Evolutionary conservation across 306 rosid genomes (phyloP).

Genomic region (Castanospermum australe): DNA sequence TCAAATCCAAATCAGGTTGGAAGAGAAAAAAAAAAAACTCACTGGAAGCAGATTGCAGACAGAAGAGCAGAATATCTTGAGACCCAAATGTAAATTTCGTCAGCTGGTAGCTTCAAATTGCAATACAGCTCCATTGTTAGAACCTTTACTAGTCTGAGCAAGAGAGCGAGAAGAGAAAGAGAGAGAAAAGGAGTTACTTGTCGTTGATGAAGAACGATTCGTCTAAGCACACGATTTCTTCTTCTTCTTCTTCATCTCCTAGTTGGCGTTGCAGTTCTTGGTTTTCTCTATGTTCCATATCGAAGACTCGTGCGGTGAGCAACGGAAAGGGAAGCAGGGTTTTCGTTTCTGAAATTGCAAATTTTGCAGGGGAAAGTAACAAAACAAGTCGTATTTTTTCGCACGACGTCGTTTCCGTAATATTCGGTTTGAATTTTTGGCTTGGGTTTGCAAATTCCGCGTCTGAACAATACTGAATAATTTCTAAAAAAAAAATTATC

Average conservation of each 20-base stretch:
- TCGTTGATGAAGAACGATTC: slow-evolving; percentile 70
- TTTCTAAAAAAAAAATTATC: too few relatives aligned
- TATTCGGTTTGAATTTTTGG: too few relatives aligned
- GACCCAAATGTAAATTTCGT: slow-evolving; percentile 80
- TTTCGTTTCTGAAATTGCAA: too few relatives aligned
- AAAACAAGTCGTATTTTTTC: too few relatives aligned
- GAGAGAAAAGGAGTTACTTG: slow-evolving; percentile 45
- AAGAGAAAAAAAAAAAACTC: slow-evolving; percentile 27
- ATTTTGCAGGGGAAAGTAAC: too few relatives aligned
- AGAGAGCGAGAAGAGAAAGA: neutral
- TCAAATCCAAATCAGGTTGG: neutral
- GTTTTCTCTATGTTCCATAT: slow-evolving; percentile 30
- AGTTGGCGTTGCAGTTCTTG: slow-evolving; percentile 5
- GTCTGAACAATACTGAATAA: too few relatives aligned
- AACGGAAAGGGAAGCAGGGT: too few relatives aligned
- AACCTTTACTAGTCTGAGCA: neutral
- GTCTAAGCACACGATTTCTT: slow-evolving; percentile 77
- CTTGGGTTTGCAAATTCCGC: too few relatives aligned
- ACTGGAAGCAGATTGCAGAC: slow-evolving; percentile 91
- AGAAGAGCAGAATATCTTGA: slow-evolving; percentile 64
- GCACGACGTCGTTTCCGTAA: too few relatives aligned
- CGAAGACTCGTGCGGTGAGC: neutral
- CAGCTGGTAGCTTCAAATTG: slow-evolving; percentile 69
- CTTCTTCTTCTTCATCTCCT: slow-evolving; percentile 41
- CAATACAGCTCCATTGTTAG: neutral